Percentiles rank a stretch among this genome's conserved stretches.
Conservation (phyloP, 176 grass and related monocot species). For the Zea luxurians region DNA sequence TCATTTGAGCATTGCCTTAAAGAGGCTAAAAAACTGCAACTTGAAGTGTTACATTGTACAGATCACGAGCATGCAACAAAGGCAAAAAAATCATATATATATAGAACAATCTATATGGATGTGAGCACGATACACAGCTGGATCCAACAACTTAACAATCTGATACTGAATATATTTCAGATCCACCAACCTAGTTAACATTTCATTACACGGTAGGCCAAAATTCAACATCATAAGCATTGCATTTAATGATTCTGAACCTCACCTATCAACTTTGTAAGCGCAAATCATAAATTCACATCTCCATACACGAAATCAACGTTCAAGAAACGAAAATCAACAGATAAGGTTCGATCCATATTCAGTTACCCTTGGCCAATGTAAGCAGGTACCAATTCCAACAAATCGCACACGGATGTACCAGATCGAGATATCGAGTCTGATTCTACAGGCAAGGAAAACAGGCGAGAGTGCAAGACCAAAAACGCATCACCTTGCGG, state of each 20-base stretch:
- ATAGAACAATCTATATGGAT: neutral
- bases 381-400: neutral
- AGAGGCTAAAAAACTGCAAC: neutral
- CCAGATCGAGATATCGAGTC: neutral
- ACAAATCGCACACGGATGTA: neutral
- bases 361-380: neutral
- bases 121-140: neutral
- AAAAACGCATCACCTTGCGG: slow-evolving; percentile 57
- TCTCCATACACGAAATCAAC: neutral
- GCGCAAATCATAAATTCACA: neutral
- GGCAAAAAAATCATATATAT: neutral
- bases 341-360: neutral
- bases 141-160: neutral
- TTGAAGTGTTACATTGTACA: neutral
- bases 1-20: neutral
- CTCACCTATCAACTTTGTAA: neutral
- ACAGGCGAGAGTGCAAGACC: neutral
- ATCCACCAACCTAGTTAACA: neutral
- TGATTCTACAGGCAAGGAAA: neutral
- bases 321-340: neutral
- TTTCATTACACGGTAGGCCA: neutral
- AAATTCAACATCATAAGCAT: slow-evolving; percentile 1
- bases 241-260: neutral
- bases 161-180: neutral
- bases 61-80: neutral